Conservation (phyloP, 2,329 filamentous ascomycete species). For the Akanthomyces uredinophilus region DNA sequence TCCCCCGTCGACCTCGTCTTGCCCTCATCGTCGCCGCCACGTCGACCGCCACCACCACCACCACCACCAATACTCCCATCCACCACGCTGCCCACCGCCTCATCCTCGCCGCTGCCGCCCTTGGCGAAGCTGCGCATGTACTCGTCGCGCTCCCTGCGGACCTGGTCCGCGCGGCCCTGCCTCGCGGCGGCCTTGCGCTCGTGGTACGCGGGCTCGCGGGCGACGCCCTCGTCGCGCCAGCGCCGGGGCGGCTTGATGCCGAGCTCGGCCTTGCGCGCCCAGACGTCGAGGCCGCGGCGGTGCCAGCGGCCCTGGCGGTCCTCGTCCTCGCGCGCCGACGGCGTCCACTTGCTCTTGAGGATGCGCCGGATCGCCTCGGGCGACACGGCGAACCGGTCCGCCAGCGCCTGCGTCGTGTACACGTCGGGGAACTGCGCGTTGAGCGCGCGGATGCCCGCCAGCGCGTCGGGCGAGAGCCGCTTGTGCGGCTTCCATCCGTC, state of each 20-base stretch:
- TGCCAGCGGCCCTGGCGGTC: constrained; percentile 58
- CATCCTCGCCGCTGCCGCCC: neutral
- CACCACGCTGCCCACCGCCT: neutral
- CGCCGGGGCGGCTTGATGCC: constrained; percentile 56
- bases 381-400: constrained; percentile 78
- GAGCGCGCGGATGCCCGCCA: constrained; percentile 83
- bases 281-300: constrained; percentile 54
- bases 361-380: constrained; percentile 84
- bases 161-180: constrained; percentile 1
- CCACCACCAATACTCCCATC: too few relatives aligned
- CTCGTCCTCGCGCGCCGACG: constrained; percentile 53
- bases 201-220: constrained; percentile 39
- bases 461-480: constrained; percentile 82
- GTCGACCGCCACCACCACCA: too few relatives aligned
- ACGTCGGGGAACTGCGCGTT: constrained; percentile 69
- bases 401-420: constrained; percentile 70
- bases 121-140: constrained; percentile 20
- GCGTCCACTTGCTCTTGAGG: constrained; percentile 70
- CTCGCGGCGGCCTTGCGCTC: constrained; percentile 26
- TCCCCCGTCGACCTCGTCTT: neutral
- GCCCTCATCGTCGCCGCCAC: neutral
- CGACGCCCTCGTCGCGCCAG: constrained; percentile 54
- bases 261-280: constrained; percentile 54
- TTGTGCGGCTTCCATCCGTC: constrained; percentile 79
- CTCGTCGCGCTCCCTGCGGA: constrained; percentile 23